Percentiles rank a stretch among this genome's conserved stretches.
Conservation (phyloP, 2,329 filamentous ascomycete genomes). For the Nemania diffusa region DNA sequence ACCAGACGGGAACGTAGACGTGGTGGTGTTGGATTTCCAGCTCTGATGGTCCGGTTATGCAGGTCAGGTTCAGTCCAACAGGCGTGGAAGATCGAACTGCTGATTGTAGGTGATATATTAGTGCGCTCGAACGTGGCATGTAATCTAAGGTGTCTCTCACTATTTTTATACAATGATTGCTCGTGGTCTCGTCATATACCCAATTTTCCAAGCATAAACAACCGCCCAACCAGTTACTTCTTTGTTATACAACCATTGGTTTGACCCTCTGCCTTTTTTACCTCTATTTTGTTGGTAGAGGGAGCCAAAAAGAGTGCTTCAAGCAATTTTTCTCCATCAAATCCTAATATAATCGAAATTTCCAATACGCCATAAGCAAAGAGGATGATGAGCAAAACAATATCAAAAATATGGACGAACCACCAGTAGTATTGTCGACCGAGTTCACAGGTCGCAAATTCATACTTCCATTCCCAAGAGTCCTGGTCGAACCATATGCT, state of each 20-base stretch:
- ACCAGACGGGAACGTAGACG: slow-evolving; percentile 38
- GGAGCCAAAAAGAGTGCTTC: slow-evolving; percentile 14
- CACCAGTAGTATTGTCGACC: slow-evolving; percentile 96
- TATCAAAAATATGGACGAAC: slow-evolving; percentile 80
- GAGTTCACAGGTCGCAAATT: slow-evolving; percentile 80
- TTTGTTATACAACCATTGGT: slow-evolving; percentile 37
- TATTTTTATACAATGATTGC: slow-evolving; percentile 33
- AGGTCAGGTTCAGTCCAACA: background rate
- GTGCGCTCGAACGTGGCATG: slow-evolving; percentile 6
- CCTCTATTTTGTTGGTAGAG: background rate
- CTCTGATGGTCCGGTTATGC: slow-evolving; percentile 33
- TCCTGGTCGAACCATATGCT: slow-evolving; percentile 87
- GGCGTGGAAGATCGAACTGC: background rate
- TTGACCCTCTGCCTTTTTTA: slow-evolving; percentile 15
- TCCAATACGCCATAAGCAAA: slow-evolving; percentile 44
- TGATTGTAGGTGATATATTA: slow-evolving; percentile 25
- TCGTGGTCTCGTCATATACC: slow-evolving; percentile 32
- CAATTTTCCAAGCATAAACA: slow-evolving; percentile 9
- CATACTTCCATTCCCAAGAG: slow-evolving; percentile 80
- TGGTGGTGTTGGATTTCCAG: slow-evolving; percentile 53
- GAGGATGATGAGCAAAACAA: slow-evolving; percentile 56
- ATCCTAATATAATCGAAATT: slow-evolving; percentile 34
- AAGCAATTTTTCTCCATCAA: slow-evolving; percentile 39
- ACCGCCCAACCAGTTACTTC: slow-evolving; percentile 23
- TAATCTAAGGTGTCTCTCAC: slow-evolving; percentile 17